Base-by-base conservation (phyloP, 108 stramenopile species). In the Licmophora abbreviata region DNA sequence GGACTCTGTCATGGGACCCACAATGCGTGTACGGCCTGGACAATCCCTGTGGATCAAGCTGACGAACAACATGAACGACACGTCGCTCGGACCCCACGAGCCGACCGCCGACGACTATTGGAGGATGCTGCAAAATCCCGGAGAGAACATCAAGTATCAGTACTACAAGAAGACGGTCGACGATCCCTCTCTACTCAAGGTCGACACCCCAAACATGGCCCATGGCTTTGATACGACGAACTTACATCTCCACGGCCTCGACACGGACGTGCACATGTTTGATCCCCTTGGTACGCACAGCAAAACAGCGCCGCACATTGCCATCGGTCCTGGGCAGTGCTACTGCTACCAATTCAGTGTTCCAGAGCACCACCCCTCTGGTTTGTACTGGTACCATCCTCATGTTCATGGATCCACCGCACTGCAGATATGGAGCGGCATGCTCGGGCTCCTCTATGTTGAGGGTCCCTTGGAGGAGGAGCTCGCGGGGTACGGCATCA, bases 371-470 rank as follows among this genome's bases (percentile, higher is more conserved):
- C 74, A 76, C 59, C 74, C 74, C n/a, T 34, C 23, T 32, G 74
- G 74, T 10, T 29, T 63, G 61, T 76, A 71, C 29, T 76, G 69
- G 69, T 76, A 68, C 29, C 74, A 76, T 59, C 65, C 69, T 18
- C 74, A 76, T 54, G 30, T 66, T 11, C 74, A 76, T 49, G 74
- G 74, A 36, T 54, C 57, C 10, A 36, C 66, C 4, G 74, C 74
- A 0, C 37, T 76, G 8, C 69, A 71, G 50, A 51, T 68, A 21
- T 76, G 74, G 74, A 33, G 61, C 17, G 69, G 69, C 7, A 67
- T 70, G 69, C 48, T 71, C 25, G 74, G 74, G 18, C 14, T 74
- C 0, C 10, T 74, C 0, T 60, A 69, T 33, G 55, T 74, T 18
- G 68, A 69, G 12, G 41, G 41, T 15, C 42, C 33, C 14, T 27